These are phyloP conservation scores for Agrocybe chaxingu DNA, from an alignment of 768 basidiomycete species.

Conservation along the genomic window DNA sequence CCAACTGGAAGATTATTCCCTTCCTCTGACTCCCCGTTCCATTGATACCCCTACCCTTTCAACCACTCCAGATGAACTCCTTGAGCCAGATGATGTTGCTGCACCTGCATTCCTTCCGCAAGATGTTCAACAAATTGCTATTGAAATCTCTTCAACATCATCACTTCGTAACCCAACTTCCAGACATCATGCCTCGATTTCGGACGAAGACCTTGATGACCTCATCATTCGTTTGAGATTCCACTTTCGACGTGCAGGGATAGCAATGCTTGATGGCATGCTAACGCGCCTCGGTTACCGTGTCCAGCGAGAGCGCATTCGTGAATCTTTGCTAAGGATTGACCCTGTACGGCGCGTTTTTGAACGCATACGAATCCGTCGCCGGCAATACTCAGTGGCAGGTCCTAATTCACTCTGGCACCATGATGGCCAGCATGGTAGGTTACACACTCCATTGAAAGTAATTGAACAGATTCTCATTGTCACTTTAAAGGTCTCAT, in stretches of 20 bases:
- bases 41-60: too few relatives aligned
- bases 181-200: background rate
- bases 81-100: too few relatives aligned
- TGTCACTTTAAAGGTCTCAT: slow-evolving; percentile 22
- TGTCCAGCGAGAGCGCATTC: background rate
- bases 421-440: slow-evolving; percentile 30
- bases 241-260: slow-evolving; percentile 2
- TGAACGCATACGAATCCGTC: slow-evolving; percentile 8
- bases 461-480: background rate
- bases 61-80: too few relatives aligned
- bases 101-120: too few relatives aligned
- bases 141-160: too few relatives aligned
- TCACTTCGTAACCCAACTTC: background rate
- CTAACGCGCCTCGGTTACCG: slow-evolving; percentile 2
- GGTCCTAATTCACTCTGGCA: slow-evolving; percentile 21
- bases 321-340: slow-evolving; percentile 1
- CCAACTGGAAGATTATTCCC: too few relatives aligned
- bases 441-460: slow-evolving; percentile 1
- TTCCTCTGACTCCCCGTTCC: too few relatives aligned
- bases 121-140: too few relatives aligned
- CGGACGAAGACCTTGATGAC: slow-evolving; percentile 1
- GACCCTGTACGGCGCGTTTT: slow-evolving; percentile 7
- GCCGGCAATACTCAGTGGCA: slow-evolving; percentile 2
- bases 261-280: slow-evolving; percentile 11
- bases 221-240: background rate